Conservation (phyloP, 1,139 yeast species). For the Taphrina flavorubra region DNA sequence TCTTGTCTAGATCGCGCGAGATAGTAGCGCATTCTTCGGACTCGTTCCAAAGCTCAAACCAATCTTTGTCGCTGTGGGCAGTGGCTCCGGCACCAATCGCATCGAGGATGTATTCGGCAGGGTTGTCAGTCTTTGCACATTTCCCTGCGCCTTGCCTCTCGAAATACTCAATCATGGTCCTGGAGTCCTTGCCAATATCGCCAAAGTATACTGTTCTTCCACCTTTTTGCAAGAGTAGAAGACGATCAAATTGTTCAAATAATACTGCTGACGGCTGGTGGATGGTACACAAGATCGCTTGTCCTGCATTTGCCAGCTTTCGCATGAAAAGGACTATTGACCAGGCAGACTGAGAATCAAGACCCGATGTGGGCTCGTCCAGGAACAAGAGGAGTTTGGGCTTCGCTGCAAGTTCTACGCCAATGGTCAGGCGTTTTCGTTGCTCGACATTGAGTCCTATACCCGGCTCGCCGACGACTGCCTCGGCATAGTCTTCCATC, state of each 20-base stretch:
- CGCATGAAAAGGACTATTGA: constrained; percentile 76
- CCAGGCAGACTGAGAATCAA: constrained; percentile 93
- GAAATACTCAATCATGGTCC: constrained; percentile 67
- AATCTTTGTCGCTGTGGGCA: constrained; percentile 67
- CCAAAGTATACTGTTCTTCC: constrained; percentile 84
- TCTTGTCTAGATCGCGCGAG: constrained; percentile 48
- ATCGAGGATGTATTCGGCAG: constrained; percentile 83
- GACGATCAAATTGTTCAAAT: constrained; percentile 76
- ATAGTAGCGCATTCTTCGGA: constrained; percentile 60
- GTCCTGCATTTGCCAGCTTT: constrained; percentile 75
- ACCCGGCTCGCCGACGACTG: constrained; percentile 82
- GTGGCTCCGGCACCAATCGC: constrained; percentile 84
- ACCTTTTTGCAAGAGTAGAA: constrained; percentile 72
- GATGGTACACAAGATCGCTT: constrained; percentile 80
- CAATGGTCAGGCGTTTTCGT: constrained; percentile 80
- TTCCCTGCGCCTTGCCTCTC: constrained; percentile 69
- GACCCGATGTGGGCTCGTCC: constrained; percentile 93
- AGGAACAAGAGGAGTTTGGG: constrained; percentile 78
- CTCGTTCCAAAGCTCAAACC: constrained; percentile 67
- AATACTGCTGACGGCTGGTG: constrained; percentile 82
- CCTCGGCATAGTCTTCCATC: constrained; percentile 76
- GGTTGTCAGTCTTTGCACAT: constrained; percentile 71
- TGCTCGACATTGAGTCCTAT: constrained; percentile 82
- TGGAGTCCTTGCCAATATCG: constrained; percentile 70
- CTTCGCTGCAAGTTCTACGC: constrained; percentile 86